Percentiles rank a stretch among this genome's conserved stretches.
These are phyloP conservation scores for Neocatenulostroma microsporum DNA, from an alignment of 2,329 filamentous ascomycete genomes.

Conservation along the genomic window DNA sequence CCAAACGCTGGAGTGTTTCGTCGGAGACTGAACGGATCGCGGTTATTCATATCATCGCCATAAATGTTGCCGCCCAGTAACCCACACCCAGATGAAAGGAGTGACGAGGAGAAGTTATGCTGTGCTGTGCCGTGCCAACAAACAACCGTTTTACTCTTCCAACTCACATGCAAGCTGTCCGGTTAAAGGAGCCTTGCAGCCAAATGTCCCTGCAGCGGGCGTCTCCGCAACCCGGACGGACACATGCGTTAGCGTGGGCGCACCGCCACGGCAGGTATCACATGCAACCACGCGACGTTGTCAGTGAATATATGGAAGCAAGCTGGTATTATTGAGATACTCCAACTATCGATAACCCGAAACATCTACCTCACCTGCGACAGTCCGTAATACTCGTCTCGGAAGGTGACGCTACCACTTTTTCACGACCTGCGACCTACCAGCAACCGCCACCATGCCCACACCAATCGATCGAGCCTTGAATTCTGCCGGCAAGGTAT, in stretches of 20 bases:
- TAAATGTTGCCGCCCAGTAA: too few relatives aligned
- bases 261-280: neutral
- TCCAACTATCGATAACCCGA: too few relatives aligned
- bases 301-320: too few relatives aligned
- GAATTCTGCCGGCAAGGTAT: too few relatives aligned
- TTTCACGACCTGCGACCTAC: neutral
- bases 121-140: too few relatives aligned
- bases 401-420: too few relatives aligned
- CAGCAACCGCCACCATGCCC: constrained; percentile 33
- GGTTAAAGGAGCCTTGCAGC: constrained; percentile 4
- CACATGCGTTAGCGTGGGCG: neutral
- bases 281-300: too few relatives aligned
- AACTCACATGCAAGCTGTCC: constrained; percentile 3
- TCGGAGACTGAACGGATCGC: constrained; percentile 41
- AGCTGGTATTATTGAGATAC: too few relatives aligned
- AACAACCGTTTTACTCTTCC: neutral
- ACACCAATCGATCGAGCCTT: constrained; percentile 44
- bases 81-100: constrained; percentile 2
- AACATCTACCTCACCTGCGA: too few relatives aligned
- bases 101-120: constrained; percentile 4
- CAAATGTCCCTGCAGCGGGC: constrained; percentile 1
- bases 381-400: too few relatives aligned
- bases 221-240: neutral
- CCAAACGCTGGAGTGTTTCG: constrained; percentile 17
- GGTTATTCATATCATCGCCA: constrained; percentile 34